Evolutionary conservation across 768 basidiomycete genomes (phyloP), one percentile per base, ranked within the genome.

Genomic region (Leccinum olivaceopallidum): DNA sequence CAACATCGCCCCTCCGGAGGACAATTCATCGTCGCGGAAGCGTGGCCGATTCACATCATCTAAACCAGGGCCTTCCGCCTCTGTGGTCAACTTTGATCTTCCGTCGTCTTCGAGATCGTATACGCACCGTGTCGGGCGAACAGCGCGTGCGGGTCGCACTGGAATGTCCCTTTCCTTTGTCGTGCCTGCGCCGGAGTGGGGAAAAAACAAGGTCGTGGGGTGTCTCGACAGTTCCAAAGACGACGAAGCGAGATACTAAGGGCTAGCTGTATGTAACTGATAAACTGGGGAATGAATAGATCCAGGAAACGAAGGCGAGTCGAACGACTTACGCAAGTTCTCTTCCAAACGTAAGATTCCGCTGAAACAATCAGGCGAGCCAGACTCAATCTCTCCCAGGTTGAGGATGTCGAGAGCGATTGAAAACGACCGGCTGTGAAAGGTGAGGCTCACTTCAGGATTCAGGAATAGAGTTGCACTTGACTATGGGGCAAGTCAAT

Each of bases 1-100:
- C 8, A 28, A 2, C 9, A 26, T 49, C 50, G 42, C 26, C 7
- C 48, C 12, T 47, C 54, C 14, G 4, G 69, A 64, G 30, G 66
- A 76, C n/a, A 76, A 74, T 22, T 69, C 54, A 16, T 66, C 56
- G 37, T 75, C 65, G 51, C 74, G 68, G 59, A 92, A 91, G 69
- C 87, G 90, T 32, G 89, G 85, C 74, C 82, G 85, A 13, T 73
- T 78, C 14, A 61, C 63, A 24, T 75, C 84, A n/a, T 75, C 79
- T 9, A 66, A 78, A 2, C 67, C 79, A 18, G 60, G 69, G 12
- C 49, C 67, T 26, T 75, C 69, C 24, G 53, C 58, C 65, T 76
- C 65, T 67, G 96, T 99, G 4, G 83, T 99, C 72, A 99, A 99
- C 78, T 99, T 98, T 75, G 97, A 99, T 75, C 82, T 98, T n/a